Evolutionary conservation across 2,329 filamentous ascomycete species (phyloP).

Genomic region (Elsinoe ampelina): DNA sequence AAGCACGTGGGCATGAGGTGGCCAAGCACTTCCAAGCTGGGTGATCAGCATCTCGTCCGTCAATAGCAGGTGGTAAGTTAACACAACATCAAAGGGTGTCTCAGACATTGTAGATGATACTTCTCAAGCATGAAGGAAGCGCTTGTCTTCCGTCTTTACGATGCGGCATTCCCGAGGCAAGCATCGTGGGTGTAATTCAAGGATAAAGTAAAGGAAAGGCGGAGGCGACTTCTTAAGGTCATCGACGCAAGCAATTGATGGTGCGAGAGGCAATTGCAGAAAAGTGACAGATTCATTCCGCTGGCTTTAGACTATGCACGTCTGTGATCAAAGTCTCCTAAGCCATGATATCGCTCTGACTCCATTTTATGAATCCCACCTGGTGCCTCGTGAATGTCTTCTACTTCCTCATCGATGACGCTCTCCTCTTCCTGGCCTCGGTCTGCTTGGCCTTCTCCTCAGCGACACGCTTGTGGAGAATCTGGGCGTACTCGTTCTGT

Average conservation of each 20-base stretch:
- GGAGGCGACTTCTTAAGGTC: too few species aligned
- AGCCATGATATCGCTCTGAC: neutral
- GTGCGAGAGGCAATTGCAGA: too few species aligned
- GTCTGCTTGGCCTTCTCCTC: conserved; percentile 93
- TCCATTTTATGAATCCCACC: conserved; percentile 10
- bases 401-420: conserved; percentile 86
- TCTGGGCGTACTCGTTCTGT: conserved; percentile 91
- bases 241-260: too few species aligned
- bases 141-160: too few species aligned
- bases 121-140: too few species aligned
- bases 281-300: conserved; percentile 7
- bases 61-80: neutral
- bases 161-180: too few species aligned
- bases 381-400: conserved; percentile 9
- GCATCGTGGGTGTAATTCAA: too few species aligned
- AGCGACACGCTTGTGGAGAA: conserved; percentile 92
- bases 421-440: conserved; percentile 92
- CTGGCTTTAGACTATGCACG: conserved; percentile 10
- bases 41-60: neutral
- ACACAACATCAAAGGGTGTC: too few species aligned
- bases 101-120: too few species aligned
- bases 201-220: too few species aligned
- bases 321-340: conserved; percentile 3
- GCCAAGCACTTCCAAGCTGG: neutral
- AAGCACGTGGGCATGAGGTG: neutral